These are phyloP conservation scores for Catunica adiposa DNA, from an alignment of 2,329 filamentous ascomycete genomes.

Conservation along the genomic window DNA sequence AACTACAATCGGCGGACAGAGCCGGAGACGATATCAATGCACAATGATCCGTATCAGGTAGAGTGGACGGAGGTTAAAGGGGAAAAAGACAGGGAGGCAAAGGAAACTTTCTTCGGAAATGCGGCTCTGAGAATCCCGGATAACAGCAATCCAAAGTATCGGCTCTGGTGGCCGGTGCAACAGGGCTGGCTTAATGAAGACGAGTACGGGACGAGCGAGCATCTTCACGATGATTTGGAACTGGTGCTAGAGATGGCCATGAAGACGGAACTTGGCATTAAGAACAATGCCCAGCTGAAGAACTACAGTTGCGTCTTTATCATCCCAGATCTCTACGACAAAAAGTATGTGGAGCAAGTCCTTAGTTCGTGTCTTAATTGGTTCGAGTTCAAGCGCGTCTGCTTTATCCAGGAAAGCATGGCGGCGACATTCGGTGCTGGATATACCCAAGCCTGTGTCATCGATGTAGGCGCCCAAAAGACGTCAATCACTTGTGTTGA, in stretches of 20 bases:
- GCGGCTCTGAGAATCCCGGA: constrained; percentile 78
- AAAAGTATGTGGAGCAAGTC: constrained; percentile 71
- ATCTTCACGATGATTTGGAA: constrained; percentile 75
- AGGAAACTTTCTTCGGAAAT: constrained; percentile 56
- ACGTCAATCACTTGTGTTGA: constrained; percentile 95
- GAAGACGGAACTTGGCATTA: constrained; percentile 65
- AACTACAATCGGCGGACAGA: constrained; percentile 81
- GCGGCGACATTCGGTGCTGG: constrained; percentile 90
- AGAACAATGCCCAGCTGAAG: constrained; percentile 61
- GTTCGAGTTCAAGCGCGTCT: constrained; percentile 77
- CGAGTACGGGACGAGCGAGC: constrained; percentile 65
- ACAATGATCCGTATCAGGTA: constrained; percentile 85
- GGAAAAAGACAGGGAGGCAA: not conserved
- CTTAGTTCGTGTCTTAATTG: constrained; percentile 75
- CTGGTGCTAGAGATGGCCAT: constrained; percentile 75
- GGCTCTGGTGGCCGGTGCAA: constrained; percentile 80
- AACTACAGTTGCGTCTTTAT: constrained; percentile 96
- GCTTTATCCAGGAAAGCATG: constrained; percentile 91
- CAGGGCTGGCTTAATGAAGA: constrained; percentile 79
- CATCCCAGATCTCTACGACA: constrained; percentile 93
- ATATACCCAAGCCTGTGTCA: constrained; percentile 84
- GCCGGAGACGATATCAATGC: constrained; percentile 75
- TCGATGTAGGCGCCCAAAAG: constrained; percentile 93
- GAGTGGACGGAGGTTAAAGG: constrained; percentile 72
- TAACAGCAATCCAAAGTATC: constrained; percentile 74